A percentile compares a stretch with the other conserved stretches of the same genome.
Conservation (phyloP, 495 filamentous ascomycete species). For the Hyaloscypha variabilis region DNA sequence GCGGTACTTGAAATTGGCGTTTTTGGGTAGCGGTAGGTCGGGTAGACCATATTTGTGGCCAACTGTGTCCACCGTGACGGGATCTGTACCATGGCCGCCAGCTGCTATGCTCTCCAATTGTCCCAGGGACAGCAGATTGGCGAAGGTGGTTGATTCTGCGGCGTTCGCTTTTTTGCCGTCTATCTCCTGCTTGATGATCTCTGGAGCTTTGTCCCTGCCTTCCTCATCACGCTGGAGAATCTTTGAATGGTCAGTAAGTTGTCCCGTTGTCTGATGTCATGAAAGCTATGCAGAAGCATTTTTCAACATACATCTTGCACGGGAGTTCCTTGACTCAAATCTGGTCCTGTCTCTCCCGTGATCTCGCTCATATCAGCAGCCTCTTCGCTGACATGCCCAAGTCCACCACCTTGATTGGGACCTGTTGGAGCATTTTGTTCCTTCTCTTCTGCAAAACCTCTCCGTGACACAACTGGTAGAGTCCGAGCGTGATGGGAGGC, state of each 20-base stretch:
- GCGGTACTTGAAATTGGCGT: conserved; percentile 68
- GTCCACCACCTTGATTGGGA: conserved; percentile 54
- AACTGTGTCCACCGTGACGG: conserved; percentile 30
- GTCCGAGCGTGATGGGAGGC: conserved; percentile 24
- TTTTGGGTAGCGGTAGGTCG: conserved; percentile 58
- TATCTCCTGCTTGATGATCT: conserved; percentile 65
- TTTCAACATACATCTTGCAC: conserved; percentile 60
- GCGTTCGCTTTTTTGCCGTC: conserved; percentile 12
- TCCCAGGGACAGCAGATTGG: conserved; percentile 26
- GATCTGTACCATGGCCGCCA: conserved; percentile 32
- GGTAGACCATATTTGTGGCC: conserved; percentile 81
- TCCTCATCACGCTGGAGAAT: conserved; percentile 66
- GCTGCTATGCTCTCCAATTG: conserved; percentile 29
- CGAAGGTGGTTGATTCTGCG: conserved; percentile 30
- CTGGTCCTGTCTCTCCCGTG: conserved; percentile 55
- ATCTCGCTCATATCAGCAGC: conserved; percentile 59
- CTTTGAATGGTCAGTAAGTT: conserved; percentile 40
- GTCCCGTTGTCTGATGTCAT: conserved; percentile 18
- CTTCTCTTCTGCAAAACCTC: conserved; percentile 43
- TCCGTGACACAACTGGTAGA: conserved; percentile 19
- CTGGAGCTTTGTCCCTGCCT: conserved; percentile 64
- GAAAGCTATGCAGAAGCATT: neutral
- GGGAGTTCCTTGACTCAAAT: conserved; percentile 66
- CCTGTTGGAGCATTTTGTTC: conserved; percentile 36
- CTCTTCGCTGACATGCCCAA: conserved; percentile 66